Conservation (phyloP, 2,329 filamentous ascomycete genomes). For the Rutstroemia sp. region DNA sequence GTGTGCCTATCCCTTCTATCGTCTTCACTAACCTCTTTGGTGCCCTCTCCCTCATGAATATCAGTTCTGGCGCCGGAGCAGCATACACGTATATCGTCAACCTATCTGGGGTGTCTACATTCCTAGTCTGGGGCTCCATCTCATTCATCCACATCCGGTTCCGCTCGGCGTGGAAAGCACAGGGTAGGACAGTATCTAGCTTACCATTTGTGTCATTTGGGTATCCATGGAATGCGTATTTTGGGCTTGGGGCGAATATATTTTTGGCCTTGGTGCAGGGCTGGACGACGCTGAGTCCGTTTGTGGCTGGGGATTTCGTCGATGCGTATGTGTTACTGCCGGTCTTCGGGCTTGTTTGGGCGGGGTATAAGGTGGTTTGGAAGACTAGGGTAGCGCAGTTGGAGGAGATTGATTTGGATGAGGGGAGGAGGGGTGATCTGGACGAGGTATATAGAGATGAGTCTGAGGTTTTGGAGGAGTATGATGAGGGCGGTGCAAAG, state of each 20-base stretch:
- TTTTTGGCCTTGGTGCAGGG: constrained; percentile 56
- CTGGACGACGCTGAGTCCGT: constrained; percentile 53
- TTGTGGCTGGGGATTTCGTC: constrained; percentile 51
- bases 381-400: constrained; percentile 43
- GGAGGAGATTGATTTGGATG: constrained; percentile 48
- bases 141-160: constrained; percentile 67
- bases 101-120: constrained; percentile 61
- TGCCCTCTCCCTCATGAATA: constrained; percentile 67
- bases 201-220: constrained; percentile 48
- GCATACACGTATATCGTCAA: constrained; percentile 67
- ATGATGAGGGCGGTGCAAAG: background rate
- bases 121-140: constrained; percentile 65
- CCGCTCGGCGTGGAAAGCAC: constrained; percentile 52
- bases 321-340: constrained; percentile 56
- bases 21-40: constrained; percentile 65
- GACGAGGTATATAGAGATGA: background rate
- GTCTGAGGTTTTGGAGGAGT: background rate
- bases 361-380: constrained; percentile 47
- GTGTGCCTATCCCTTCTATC: constrained; percentile 53
- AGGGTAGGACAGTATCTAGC: constrained; percentile 47
- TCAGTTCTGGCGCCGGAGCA: constrained; percentile 56
- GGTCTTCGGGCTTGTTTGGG: constrained; percentile 50
- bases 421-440: constrained; percentile 39
- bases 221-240: constrained; percentile 53
- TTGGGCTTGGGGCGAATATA: constrained; percentile 48